Percentiles rank a stretch among this genome's conserved stretches.
phyloP scores from a whole-genome alignment of 805 yeast genomes.

The Pichia manshurica region DNA sequence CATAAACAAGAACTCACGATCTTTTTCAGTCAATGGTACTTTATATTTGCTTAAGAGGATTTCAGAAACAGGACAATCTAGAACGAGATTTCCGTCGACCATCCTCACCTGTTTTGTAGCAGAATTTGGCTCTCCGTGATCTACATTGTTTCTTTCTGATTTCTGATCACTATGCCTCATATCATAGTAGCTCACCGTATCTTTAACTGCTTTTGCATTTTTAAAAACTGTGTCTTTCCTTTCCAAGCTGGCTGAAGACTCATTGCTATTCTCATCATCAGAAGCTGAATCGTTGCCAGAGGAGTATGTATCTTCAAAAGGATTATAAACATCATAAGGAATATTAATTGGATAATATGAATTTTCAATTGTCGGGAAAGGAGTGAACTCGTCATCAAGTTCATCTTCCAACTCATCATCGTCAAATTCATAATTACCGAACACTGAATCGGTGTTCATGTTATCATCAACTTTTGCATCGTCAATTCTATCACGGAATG shows the following conservation, averaged over 20 bases:
- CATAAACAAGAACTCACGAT: conserved; percentile 72
- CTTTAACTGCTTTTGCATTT: conserved; percentile 16
- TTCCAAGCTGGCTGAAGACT: not conserved
- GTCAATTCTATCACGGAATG: not conserved
- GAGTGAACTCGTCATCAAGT: conserved; percentile 26
- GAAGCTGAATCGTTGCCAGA: conserved; percentile 19
- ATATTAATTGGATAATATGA: conserved; percentile 32
- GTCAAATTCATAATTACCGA: conserved; percentile 24
- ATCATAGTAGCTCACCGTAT: conserved; percentile 14
- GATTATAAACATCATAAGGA: conserved; percentile 26
- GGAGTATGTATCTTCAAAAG: conserved; percentile 23
- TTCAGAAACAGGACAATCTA: conserved; percentile 85
- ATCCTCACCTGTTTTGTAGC: conserved; percentile 41
- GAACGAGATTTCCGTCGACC: conserved; percentile 72
- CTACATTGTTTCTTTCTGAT: not conserved
- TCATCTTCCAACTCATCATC: conserved; percentile 22
- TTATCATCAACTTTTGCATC: not conserved
- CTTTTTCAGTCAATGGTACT: conserved; percentile 37
- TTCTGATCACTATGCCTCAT: not conserved
- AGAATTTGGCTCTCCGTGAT: conserved; percentile 12
- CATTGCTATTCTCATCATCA: conserved; percentile 5
- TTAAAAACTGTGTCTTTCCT: conserved; percentile 12
- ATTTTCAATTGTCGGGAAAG: conserved; percentile 30
- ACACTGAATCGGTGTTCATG: conserved; percentile 10
- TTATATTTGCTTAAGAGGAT: conserved; percentile 50